A percentile compares a stretch with the other conserved stretches of the same genome.
Evolutionary conservation across 2,329 filamentous ascomycete species (phyloP).

Genomic region (Diplodia sapinea): DNA sequence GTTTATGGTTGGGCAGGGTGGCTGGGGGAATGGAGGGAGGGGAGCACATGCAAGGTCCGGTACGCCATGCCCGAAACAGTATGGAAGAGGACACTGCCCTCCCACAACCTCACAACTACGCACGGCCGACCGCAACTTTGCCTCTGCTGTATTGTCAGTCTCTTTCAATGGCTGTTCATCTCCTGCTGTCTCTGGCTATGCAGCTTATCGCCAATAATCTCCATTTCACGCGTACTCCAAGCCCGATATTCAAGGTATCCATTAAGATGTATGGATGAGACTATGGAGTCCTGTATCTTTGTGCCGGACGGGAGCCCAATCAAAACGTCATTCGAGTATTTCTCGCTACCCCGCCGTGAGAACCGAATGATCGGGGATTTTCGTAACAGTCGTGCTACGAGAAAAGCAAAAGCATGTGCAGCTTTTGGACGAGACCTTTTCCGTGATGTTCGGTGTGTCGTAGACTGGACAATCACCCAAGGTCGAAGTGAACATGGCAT

Average conservation of each 20-base stretch:
- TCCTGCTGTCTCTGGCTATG: background rate
- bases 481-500: background rate
- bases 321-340: background rate
- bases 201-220: too few relatives aligned
- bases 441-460: background rate
- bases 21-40: constrained; percentile 19
- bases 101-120: background rate
- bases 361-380: background rate
- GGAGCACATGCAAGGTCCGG: constrained; percentile 4
- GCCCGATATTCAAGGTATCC: background rate
- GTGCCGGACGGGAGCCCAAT: background rate
- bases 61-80: background rate
- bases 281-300: background rate
- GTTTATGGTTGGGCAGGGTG: constrained; percentile 2
- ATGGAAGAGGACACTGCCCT: background rate
- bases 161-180: background rate
- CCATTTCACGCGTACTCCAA: background rate
- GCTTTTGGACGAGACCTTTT: background rate
- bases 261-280: background rate
- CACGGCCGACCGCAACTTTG: background rate
- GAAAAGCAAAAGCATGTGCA: background rate
- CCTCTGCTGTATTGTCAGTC: background rate
- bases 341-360: background rate
- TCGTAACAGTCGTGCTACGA: background rate
- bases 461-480: background rate